phyloP scores from a whole-genome alignment of 495 filamentous ascomycete genomes.

The Terfezia boudieri region DNA sequence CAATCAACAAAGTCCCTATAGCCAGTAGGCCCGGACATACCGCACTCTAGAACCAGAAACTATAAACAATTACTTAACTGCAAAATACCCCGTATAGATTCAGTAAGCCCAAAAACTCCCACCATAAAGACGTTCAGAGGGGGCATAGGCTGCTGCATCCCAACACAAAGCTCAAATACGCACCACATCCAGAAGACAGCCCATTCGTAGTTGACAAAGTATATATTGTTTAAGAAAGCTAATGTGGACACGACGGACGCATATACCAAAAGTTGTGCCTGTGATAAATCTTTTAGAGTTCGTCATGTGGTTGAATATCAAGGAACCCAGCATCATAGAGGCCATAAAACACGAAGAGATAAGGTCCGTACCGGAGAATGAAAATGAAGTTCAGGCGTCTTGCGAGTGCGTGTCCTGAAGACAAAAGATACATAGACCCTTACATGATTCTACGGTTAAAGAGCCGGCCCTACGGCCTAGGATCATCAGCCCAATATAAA shows the following conservation, averaged over 20 bases:
- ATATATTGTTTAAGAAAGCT: constrained; percentile 23
- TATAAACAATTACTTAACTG: no score
- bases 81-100: no score
- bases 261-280: constrained; percentile 20
- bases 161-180: constrained; percentile 30
- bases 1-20: no score
- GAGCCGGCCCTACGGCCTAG: no score
- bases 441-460: constrained; percentile 28
- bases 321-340: constrained; percentile 28
- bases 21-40: no score
- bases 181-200: constrained; percentile 31
- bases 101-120: constrained; percentile 18
- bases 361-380: constrained; percentile 6
- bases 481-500: no score
- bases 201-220: constrained; percentile 20
- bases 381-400: constrained; percentile 17
- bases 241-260: constrained; percentile 20
- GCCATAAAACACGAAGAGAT: constrained; percentile 38
- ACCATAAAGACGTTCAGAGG: constrained; percentile 35
- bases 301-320: constrained; percentile 22
- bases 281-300: constrained; percentile 14
- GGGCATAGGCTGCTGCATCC: constrained; percentile 29
- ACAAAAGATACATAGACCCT: constrained; percentile 36
- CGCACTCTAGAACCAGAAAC: no score
- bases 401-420: constrained; percentile 30